Evolutionary conservation across 2,329 filamentous ascomycete genomes (phyloP).

Genomic region (Aspergillus thermomutatus): DNA sequence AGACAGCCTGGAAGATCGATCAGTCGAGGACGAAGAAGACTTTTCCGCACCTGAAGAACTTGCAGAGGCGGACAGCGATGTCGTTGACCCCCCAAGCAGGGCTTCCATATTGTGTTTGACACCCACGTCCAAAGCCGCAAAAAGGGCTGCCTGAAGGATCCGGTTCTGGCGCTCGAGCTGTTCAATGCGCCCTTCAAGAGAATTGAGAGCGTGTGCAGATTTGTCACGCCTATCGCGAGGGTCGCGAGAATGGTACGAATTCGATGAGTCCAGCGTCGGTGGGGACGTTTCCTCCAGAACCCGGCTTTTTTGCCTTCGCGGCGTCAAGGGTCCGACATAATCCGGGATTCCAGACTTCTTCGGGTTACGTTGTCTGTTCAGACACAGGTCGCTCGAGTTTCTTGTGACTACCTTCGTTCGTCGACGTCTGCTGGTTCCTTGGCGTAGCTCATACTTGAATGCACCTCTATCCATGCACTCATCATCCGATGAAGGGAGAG

Average conservation of each 20-base stretch:
- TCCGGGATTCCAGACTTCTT: constrained; percentile 10
- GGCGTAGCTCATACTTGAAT: constrained; percentile 8
- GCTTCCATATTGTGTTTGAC: constrained; percentile 29
- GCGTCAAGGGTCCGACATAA: constrained; percentile 18
- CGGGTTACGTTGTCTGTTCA: constrained; percentile 1
- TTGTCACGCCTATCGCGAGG: constrained; percentile 15
- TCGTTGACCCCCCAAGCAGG: constrained; percentile 20
- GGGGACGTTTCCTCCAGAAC: constrained; percentile 21
- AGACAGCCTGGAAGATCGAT: constrained; percentile 15
- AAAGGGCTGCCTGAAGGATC: constrained; percentile 40
- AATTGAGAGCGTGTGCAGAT: constrained; percentile 16
- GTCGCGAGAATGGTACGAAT: constrained; percentile 18
- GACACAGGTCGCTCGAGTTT: constrained; percentile 4
- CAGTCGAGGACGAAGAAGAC: constrained; percentile 17
- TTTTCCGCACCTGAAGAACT: constrained; percentile 9
- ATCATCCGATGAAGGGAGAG: constrained; percentile 41
- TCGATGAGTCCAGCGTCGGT: constrained; percentile 22
- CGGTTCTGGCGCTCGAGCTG: constrained; percentile 43
- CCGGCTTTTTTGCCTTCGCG: constrained; percentile 19
- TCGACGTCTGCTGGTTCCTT: constrained; percentile 7
- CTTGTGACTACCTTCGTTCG: constrained; percentile 10
- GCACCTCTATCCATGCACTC: constrained; percentile 26
- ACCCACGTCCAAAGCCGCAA: constrained; percentile 38
- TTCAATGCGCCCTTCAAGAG: constrained; percentile 37
- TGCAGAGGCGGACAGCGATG: constrained; percentile 14